Evolutionary conservation across 768 basidiomycete genomes (phyloP).

Genomic region (Suillus clintonianus): DNA sequence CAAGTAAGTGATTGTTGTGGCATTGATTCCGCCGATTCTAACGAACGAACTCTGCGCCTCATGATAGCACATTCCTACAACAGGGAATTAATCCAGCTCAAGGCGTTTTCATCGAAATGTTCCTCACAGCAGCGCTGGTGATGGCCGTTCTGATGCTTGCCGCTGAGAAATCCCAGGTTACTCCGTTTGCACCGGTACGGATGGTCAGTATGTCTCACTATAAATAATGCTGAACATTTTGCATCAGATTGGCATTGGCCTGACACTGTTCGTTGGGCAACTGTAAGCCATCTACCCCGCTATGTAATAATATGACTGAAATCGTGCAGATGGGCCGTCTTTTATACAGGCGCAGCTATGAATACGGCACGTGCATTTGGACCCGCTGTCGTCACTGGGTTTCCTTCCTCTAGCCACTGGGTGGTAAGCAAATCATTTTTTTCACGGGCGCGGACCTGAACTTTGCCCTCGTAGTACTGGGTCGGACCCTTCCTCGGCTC

Average conservation of each 20-base stretch:
- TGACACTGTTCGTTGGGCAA: conserved; percentile 64
- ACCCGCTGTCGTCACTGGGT: conserved; percentile 64
- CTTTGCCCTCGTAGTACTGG: conserved; percentile 53
- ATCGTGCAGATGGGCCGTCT: conserved; percentile 51
- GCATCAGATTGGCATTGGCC: conserved; percentile 60
- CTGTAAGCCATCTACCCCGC: conserved; percentile 40
- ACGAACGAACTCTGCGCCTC: background rate
- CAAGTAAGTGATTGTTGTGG: conserved; percentile 41
- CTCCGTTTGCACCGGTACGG: conserved; percentile 64
- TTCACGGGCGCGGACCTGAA: background rate
- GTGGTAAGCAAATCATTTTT: conserved; percentile 43
- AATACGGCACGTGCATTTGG: conserved; percentile 73
- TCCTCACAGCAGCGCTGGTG: conserved; percentile 59
- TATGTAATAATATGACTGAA: background rate
- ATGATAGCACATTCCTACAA: conserved; percentile 47
- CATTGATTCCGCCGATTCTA: background rate
- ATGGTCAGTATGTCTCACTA: conserved; percentile 6
- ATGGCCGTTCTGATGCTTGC: conserved; percentile 71
- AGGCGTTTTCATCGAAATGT: conserved; percentile 72
- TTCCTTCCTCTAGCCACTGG: conserved; percentile 56
- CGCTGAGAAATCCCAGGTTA: conserved; percentile 65
- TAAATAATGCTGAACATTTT: background rate
- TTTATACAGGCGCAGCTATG: conserved; percentile 66
- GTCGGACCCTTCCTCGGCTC: conserved; percentile 70
- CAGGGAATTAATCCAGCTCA: conserved; percentile 52